phyloP scores from a whole-genome alignment of 1,139 yeast genomes.

The Scheffersomyces illinoinensis region DNA sequence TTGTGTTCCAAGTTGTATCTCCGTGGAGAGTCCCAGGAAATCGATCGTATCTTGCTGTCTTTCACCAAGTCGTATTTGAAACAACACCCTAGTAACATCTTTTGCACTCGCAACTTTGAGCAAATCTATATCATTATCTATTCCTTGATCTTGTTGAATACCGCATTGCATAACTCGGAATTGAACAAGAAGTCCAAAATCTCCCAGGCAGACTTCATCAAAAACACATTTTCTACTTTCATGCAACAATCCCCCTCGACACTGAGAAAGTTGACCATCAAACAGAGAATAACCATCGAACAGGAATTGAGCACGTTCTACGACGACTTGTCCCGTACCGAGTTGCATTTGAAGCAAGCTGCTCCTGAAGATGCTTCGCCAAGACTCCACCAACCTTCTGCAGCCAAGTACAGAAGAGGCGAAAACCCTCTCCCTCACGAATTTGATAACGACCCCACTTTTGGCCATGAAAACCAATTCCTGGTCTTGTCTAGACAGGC shows the following conservation, averaged over 20 bases:
- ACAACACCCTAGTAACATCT: conserved; percentile 49
- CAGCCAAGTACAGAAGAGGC: background rate
- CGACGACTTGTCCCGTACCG: conserved; percentile 39
- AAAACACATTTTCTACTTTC: conserved; percentile 51
- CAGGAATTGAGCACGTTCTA: conserved; percentile 43
- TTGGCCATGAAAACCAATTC: background rate
- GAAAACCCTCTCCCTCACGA: background rate
- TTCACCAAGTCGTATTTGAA: conserved; percentile 69
- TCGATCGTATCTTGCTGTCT: conserved; percentile 71
- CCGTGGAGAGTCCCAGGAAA: conserved; percentile 82
- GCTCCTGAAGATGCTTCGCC: conserved; percentile 8
- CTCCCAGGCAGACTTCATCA: conserved; percentile 51
- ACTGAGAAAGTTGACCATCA: conserved; percentile 33
- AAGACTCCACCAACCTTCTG: background rate
- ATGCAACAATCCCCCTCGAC: conserved; percentile 35
- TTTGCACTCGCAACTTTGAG: conserved; percentile 54
- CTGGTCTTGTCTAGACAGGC: conserved; percentile 28
- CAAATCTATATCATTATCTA: conserved; percentile 74
- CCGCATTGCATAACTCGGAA: conserved; percentile 61
- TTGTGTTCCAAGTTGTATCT: conserved; percentile 68
- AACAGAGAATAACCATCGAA: conserved; percentile 44
- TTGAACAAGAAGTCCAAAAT: conserved; percentile 42
- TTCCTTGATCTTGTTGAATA: conserved; percentile 70
- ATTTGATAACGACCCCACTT: background rate
- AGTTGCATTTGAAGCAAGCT: conserved; percentile 41